Conservation (phyloP, 495 filamentous ascomycete species). For the Cudoniella acicularis region DNA sequence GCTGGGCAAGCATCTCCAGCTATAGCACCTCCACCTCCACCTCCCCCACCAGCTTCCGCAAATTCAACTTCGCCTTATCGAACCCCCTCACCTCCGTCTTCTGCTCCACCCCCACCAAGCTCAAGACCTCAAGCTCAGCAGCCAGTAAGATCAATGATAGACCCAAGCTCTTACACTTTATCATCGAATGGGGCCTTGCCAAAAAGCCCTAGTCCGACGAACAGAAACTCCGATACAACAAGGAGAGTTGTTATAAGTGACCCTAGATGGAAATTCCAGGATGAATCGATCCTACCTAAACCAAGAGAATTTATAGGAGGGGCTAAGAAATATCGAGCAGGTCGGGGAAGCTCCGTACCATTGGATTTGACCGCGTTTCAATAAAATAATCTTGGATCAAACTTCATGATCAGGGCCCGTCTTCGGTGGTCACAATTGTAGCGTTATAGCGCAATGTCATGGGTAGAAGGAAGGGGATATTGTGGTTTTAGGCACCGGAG, state of each 20-base stretch:
- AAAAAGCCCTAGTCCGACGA: constrained; percentile 43
- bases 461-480: neutral
- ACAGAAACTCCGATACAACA: constrained; percentile 27
- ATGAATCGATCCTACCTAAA: constrained; percentile 77
- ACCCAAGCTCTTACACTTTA: constrained; percentile 76
- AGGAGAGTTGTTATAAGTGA: constrained; percentile 66
- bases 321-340: constrained; percentile 77
- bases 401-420: neutral
- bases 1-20: constrained; percentile 41
- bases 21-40: constrained; percentile 41
- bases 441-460: constrained; percentile 8
- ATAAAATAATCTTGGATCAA: constrained; percentile 3
- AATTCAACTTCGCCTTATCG: constrained; percentile 33
- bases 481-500: neutral
- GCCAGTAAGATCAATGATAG: constrained; percentile 55
- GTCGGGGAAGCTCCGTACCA: constrained; percentile 89
- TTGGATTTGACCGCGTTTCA: constrained; percentile 61
- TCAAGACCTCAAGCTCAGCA: constrained; percentile 26
- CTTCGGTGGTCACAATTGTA: neutral
- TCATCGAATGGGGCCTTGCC: constrained; percentile 41
- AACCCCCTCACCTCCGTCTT: constrained; percentile 35
- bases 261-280: constrained; percentile 78
- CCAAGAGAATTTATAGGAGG: constrained; percentile 74
- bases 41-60: constrained; percentile 35
- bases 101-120: constrained; percentile 26